Conservation (phyloP, 2,329 filamentous ascomycete genomes). For the Botrytis porri region DNA sequence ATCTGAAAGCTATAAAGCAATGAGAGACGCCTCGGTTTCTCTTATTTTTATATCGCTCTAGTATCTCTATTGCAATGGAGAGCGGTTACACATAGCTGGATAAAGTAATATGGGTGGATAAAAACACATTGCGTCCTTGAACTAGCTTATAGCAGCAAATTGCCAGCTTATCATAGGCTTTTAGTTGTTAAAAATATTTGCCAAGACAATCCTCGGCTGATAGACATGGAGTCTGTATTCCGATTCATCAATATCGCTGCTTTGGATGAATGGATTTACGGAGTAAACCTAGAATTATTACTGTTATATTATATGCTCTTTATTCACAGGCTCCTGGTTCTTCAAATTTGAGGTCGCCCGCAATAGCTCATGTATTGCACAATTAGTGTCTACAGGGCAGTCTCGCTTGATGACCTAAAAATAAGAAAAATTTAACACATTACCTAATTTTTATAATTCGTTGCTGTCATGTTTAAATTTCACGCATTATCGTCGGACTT, state of each 20-base stretch:
- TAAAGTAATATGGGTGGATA: background rate
- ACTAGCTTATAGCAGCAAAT: background rate
- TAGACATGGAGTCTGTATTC: too few species aligned
- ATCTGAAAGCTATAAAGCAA: conserved; percentile 9
- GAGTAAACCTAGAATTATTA: background rate
- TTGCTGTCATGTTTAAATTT: background rate
- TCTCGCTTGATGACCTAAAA: background rate
- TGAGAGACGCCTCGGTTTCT: background rate
- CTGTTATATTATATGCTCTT: background rate
- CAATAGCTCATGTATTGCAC: background rate
- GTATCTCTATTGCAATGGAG: background rate
- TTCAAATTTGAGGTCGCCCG: too few species aligned
- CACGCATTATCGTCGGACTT: background rate
- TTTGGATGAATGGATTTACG: background rate
- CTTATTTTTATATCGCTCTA: too few species aligned
- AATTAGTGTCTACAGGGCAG: background rate
- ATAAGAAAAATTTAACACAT: background rate
- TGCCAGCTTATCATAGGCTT: background rate
- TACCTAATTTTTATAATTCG: background rate
- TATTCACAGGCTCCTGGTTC: too few species aligned
- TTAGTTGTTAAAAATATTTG: background rate
- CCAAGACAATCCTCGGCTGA: too few species aligned
- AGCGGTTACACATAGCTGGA: background rate
- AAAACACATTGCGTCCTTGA: background rate
- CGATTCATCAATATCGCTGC: background rate